Base-by-base conservation (phyloP, 108 stramenopile genomes). In the Discostella stelligeroides region DNA sequence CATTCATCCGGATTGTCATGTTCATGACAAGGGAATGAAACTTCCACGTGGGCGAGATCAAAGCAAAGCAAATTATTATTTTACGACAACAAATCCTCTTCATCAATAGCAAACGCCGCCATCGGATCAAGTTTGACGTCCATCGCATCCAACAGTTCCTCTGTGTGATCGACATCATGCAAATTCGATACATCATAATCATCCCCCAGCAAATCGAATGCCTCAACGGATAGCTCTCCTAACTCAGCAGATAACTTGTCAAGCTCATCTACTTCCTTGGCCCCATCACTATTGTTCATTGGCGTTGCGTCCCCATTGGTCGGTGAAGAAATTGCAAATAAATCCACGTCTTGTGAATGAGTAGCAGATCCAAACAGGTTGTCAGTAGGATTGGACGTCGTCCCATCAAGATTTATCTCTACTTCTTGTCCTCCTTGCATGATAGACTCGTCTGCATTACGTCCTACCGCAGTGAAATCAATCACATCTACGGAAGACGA, bases 31-130 rank as follows among this genome's bases (percentile, higher is more conserved):
- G n/a, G n/a, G n/a, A n/a, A n/a, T n/a, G n/a, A n/a, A n/a, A n/a
- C n/a, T n/a, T n/a, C n/a, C n/a, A n/a, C n/a, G n/a, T n/a, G n/a
- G n/a, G n/a, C n/a, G n/a, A n/a, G n/a, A n/a, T n/a, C n/a, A n/a
- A n/a, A n/a, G n/a, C n/a, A n/a, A n/a, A n/a, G n/a, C n/a, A n/a
- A n/a, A n/a, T n/a, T n/a, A n/a, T n/a, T n/a, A n/a, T n/a, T n/a
- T n/a, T n/a, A n/a, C n/a, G 29, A 30, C 21, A 46, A 49, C 60
- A 74, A 66, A 21, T 66, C 65, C 41, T 74, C 65, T 63, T 67
- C 49, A 79, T 80, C 71, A 57, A 75, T 66, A 20, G 56, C 69
- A 78, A 78, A 78, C 43, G 77, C 82, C 29, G 82, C 79, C 40
- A 72, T 51, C 42, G 69, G 63, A 49, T 78, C 77, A 27, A 78